phyloP scores from a whole-genome alignment of 768 basidiomycete species.

The Tulasnella sp. region DNA sequence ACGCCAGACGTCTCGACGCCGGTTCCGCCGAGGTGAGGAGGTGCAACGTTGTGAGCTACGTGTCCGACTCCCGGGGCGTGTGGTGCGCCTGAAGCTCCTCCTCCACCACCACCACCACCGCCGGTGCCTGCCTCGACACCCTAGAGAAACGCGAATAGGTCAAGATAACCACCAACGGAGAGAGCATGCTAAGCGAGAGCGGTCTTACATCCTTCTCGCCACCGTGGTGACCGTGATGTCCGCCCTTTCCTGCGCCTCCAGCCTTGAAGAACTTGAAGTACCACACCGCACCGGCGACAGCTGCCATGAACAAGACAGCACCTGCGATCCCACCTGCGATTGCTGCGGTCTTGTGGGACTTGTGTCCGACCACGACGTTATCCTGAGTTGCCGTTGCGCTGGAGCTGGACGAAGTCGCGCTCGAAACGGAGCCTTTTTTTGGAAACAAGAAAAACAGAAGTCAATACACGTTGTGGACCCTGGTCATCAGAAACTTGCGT shows the following conservation, averaged over 20 bases:
- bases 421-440: background rate
- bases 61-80: background rate
- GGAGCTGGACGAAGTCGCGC: background rate
- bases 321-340: background rate
- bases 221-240: background rate
- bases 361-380: background rate
- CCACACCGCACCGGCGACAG: background rate
- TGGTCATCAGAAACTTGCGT: too few relatives aligned
- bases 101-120: background rate
- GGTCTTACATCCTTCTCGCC: background rate
- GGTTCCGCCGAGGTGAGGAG: background rate
- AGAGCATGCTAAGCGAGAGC: too few relatives aligned
- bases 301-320: background rate
- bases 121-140: too few relatives aligned
- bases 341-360: background rate
- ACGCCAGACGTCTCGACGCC: background rate
- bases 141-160: background rate
- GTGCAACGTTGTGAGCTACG: background rate
- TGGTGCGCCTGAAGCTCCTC: background rate
- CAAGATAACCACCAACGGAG: too few relatives aligned
- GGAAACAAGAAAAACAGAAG: background rate
- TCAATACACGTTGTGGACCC: too few relatives aligned
- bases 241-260: background rate
- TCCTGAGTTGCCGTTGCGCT: background rate
- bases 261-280: slow-evolving; percentile 1